Evolutionary conservation across 768 basidiomycete species (phyloP), one percentile per base, ranked within the genome.

Genomic region (Leucosporidium scottii): DNA sequence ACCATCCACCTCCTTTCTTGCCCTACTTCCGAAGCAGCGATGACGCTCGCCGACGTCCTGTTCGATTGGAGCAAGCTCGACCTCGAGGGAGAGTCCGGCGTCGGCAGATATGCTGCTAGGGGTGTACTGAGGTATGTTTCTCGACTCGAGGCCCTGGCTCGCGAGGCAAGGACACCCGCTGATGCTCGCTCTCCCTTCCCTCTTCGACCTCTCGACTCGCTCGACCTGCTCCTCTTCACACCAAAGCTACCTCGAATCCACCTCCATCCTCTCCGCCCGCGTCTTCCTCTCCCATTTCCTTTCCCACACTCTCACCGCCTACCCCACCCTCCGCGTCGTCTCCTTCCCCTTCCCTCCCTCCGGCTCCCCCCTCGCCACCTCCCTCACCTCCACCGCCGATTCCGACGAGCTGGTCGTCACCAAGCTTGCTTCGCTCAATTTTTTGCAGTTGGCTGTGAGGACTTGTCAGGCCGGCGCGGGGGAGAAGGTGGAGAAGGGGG

Each of bases 251-350:
- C 75, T 80, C 50, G 73, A 75, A 69, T 90, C 91, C 62, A 90
- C 91, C 21, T 92, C 92, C 71, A 87, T 99, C 75, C 85, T 91
- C n/a, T 90, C 90, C 6, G 90, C 94, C 5, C 85, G 86, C n/a
- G 85, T 88, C n/a, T 96, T 97, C 82, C 86, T 94, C 76, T 81
- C 83, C n/a, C 84, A 86, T 59, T 91, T 89, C 77, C 82, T 87
- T 58, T 82, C 86, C 59, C 84, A 84, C 65, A 79, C 90, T 9
- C 81, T 87, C 56, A 75, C 82, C 25, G 78, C 81, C 23, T 77
- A 83, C 63, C 81, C 83, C 17, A 76, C 79, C 50, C 81, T 58
- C 78, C 82, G 69, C 79, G 65, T 75, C 57, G 67, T 69, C 39
- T 61, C 80, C 57, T 67, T 67, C 65, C 57, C 74, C 61, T 65